Evolutionary conservation across 768 basidiomycete genomes (phyloP), one percentile per base, ranked within the genome.

Genomic region (Pulveroboletus sp.): DNA sequence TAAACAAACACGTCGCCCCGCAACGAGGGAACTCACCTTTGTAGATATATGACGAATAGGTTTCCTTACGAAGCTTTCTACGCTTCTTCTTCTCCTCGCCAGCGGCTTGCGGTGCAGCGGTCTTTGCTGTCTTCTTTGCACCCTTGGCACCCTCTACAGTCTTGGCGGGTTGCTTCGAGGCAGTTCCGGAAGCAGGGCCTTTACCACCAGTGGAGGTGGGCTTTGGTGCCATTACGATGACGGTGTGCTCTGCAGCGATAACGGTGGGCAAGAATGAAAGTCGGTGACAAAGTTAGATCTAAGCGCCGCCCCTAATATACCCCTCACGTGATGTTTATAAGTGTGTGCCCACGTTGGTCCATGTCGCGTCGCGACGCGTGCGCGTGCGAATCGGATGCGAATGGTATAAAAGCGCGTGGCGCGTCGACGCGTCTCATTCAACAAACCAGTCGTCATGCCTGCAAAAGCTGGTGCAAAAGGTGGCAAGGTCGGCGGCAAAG

Each of bases 11-110:
- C 43, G 47, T n/a, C 37, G 37, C 22, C 35, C 14, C 0, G 27
- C 36, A 2, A 12, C 19, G 38, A 39, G 36, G 13, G 6, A n/a
- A 58, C 63, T n/a, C 47, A 86, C 89, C 89, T 71, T 89, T 90
- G 75, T 89, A 90, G 68, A 93, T 89, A 75, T 94, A 93, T 4
- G 90, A 90, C 27, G 89, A 88, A 75, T 93, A 94, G 6, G 90
- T 92, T 74, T 93, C 92, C 79, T 92, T 93, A 71, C 86, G 76
- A 57, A 78, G 65, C 77, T 89, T 93, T 75, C 81, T 81, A 63
- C 87, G 78, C 79, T 89, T 90, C 79, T 90, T 91, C 85, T 93
- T 91, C 54, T 82, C 90, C 51, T 80, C 83, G 43, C 77, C 80
- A 45, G 81, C 76, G 10, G 72, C 67, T 11, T 82, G 74, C 13